These are phyloP conservation scores for Pyracantha coccinea DNA, from an alignment of 331 rosid genomes.

Conservation along the genomic window DNA sequence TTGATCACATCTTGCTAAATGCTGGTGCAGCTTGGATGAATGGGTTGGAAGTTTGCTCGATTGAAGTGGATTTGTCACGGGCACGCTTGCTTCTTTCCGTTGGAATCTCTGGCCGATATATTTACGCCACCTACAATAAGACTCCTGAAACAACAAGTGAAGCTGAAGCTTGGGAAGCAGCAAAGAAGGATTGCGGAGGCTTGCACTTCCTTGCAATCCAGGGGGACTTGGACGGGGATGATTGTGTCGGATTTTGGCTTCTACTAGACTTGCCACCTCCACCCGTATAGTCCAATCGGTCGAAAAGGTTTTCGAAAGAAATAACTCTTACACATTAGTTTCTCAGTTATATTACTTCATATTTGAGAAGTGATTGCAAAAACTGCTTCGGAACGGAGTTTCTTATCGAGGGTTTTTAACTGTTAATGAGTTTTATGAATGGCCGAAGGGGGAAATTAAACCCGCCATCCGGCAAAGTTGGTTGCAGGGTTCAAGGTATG, in stretches of 20 bases:
- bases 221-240: slow-evolving; percentile 70
- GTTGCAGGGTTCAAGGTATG: not conserved
- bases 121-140: slow-evolving; percentile 76
- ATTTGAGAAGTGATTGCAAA: not conserved
- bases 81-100: slow-evolving; percentile 59
- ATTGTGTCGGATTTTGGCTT: slow-evolving; percentile 82
- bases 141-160: slow-evolving; percentile 52
- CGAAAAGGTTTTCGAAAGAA: not conserved
- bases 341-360: not conserved
- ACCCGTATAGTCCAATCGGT: slow-evolving; percentile 40
- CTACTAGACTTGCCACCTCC: slow-evolving; percentile 85
- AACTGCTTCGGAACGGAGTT: not conserved
- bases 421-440: not conserved
- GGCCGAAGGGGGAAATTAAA: too few species aligned
- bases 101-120: slow-evolving; percentile 73
- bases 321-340: not conserved
- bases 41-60: slow-evolving; percentile 67
- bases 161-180: slow-evolving; percentile 97
- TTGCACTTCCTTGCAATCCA: slow-evolving; percentile 97
- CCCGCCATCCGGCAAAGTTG: not conserved
- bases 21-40: slow-evolving; percentile 70
- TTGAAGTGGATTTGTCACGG: slow-evolving; percentile 57
- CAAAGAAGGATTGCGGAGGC: slow-evolving; percentile 83
- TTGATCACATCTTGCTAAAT: not conserved
- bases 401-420: not conserved